Conservation (phyloP, 192 early-diverging fungal genomes). For the Coemansia sp. region DNA sequence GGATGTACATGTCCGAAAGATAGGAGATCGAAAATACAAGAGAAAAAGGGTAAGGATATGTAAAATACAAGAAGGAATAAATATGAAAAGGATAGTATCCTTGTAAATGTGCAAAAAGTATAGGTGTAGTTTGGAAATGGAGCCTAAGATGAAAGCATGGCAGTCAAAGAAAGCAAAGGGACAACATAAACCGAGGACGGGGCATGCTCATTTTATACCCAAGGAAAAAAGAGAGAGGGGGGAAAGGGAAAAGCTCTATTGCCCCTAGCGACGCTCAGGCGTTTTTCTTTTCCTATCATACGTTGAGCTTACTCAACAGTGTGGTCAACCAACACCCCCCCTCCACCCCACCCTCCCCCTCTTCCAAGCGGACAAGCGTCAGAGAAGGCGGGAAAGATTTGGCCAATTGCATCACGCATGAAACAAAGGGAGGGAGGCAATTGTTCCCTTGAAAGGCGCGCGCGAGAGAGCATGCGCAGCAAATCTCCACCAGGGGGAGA, state of each 20-base stretch:
- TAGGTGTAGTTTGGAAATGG: neutral
- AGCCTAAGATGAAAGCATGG: neutral
- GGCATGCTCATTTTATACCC: constrained; percentile 3
- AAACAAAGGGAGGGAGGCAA: constrained; percentile 1
- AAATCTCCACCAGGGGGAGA: neutral
- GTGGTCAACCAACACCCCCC: neutral
- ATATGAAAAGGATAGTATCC: neutral
- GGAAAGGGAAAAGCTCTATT: neutral
- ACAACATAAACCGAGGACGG: neutral
- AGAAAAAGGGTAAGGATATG: neutral
- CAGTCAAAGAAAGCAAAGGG: constrained; percentile 2
- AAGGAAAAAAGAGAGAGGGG: neutral
- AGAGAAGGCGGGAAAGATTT: constrained; percentile 9
- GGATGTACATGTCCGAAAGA: constrained; percentile 42
- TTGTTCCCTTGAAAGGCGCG: neutral
- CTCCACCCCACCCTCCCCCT: neutral
- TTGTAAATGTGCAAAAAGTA: neutral
- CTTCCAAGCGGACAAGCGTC: neutral
- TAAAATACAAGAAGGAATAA: neutral
- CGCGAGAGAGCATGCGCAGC: constrained; percentile 7
- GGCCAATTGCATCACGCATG: constrained; percentile 8
- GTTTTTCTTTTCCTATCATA: neutral
- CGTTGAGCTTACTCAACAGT: neutral
- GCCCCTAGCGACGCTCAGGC: neutral
- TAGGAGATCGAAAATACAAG: constrained; percentile 9